Evolutionary conservation across 1,139 yeast species (phyloP).

Genomic region (Sugiyamaella pinicola): DNA sequence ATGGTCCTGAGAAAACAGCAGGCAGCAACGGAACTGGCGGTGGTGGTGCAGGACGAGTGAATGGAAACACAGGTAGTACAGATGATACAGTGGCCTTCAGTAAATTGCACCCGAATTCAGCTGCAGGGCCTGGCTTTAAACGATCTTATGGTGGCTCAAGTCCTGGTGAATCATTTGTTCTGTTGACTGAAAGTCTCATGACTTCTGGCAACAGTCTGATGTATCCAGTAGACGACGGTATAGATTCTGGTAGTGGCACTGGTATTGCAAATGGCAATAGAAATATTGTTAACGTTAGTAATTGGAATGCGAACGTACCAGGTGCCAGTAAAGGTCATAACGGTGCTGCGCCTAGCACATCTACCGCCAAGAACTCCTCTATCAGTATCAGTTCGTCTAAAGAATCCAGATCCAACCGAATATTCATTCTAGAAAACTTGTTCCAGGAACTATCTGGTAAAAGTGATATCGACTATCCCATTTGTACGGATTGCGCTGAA

Average conservation of each 20-base stretch:
- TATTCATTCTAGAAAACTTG: slow-evolving; percentile 58
- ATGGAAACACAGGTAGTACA: neutral
- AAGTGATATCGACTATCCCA: slow-evolving; percentile 83
- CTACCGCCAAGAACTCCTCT: too few species aligned
- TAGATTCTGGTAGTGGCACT: neutral
- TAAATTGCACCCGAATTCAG: slow-evolving; percentile 11
- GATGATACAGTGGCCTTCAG: slow-evolving; percentile 7
- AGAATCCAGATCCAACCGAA: slow-evolving; percentile 46
- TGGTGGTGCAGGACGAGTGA: slow-evolving; percentile 15
- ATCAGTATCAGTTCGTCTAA: slow-evolving; percentile 13
- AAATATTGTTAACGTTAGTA: neutral
- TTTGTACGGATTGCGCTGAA: slow-evolving; percentile 83
- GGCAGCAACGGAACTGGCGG: slow-evolving; percentile 21
- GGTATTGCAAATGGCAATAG: slow-evolving; percentile 3
- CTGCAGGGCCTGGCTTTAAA: neutral
- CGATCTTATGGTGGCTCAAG: slow-evolving; percentile 18
- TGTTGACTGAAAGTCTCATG: slow-evolving; percentile 44
- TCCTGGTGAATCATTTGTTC: slow-evolving; percentile 48
- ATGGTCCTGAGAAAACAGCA: slow-evolving; percentile 32
- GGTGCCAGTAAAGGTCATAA: too few species aligned
- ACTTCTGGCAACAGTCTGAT: slow-evolving; percentile 17
- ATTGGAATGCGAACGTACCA: neutral
- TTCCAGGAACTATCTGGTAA: slow-evolving; percentile 67
- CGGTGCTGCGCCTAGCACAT: too few species aligned
- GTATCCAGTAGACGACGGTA: slow-evolving; percentile 7